These are phyloP conservation scores for Raffaelea arxii DNA, from an alignment of 2,329 filamentous ascomycete genomes.

Conservation along the genomic window DNA sequence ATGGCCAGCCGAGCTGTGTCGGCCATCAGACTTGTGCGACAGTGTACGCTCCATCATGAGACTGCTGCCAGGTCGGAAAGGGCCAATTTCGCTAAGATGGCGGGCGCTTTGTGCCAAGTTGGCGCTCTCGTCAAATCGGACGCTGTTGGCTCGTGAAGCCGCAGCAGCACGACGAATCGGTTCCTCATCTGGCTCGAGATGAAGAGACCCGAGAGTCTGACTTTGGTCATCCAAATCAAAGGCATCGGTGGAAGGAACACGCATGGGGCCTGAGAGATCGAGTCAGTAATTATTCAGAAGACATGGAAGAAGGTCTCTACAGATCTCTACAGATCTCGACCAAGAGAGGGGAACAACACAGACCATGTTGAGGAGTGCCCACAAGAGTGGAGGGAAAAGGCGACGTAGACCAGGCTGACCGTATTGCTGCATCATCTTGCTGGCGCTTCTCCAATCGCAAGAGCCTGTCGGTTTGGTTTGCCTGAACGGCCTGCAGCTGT, in stretches of 20 bases:
- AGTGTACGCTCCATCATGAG: conserved; percentile 84
- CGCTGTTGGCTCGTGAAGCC: conserved; percentile 88
- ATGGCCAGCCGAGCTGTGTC: conserved; percentile 82
- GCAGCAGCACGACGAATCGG: conserved; percentile 68
- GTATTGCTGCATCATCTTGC: conserved; percentile 58
- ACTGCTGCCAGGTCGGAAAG: conserved; percentile 67
- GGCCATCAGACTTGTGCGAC: conserved; percentile 92
- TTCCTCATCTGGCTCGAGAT: conserved; percentile 80
- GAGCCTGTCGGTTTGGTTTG: conserved; percentile 52
- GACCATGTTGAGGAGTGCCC: conserved; percentile 81
- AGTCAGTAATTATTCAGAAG: background rate
- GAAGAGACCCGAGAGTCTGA: conserved; percentile 69
- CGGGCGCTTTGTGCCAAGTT: conserved; percentile 75
- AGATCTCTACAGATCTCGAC: background rate
- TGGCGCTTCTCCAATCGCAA: conserved; percentile 55
- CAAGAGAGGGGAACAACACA: conserved; percentile 17
- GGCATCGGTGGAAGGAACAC: conserved; percentile 69
- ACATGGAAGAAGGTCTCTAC: background rate
- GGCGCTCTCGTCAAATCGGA: conserved; percentile 91
- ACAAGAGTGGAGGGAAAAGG: conserved; percentile 81
- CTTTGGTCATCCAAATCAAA: conserved; percentile 89
- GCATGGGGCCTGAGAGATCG: conserved; percentile 58
- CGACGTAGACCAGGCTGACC: conserved; percentile 84
- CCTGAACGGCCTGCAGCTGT: conserved; percentile 55
- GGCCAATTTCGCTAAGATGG: conserved; percentile 73